Conservation (phyloP, 2,329 filamentous ascomycete genomes). For the Calonectria ilicicola region DNA sequence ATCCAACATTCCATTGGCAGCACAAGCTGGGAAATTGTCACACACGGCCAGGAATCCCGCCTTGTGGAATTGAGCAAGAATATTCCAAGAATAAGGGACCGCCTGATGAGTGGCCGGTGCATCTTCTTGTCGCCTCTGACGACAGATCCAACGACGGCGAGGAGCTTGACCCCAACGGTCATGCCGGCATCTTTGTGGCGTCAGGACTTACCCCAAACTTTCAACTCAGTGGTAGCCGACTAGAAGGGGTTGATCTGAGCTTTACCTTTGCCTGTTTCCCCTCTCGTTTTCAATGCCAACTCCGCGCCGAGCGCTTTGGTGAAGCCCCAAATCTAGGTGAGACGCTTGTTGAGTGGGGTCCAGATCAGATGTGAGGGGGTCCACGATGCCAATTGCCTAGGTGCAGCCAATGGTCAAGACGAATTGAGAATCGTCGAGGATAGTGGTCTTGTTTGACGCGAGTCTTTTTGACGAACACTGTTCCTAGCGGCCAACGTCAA, state of each 20-base stretch:
- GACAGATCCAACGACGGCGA: not conserved
- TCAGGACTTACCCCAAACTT: conserved; percentile 27
- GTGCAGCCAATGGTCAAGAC: conserved; percentile 16
- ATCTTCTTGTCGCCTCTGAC: not conserved
- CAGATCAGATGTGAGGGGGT: conserved; percentile 17
- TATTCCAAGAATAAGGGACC: not conserved
- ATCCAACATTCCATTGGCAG: not conserved
- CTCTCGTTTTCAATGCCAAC: conserved; percentile 20
- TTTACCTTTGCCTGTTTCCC: not conserved
- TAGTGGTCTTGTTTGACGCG: conserved; percentile 14
- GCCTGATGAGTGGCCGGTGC: not conserved
- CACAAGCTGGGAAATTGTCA: not conserved
- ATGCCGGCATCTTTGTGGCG: conserved; percentile 37
- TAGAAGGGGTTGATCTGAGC: conserved; percentile 28
- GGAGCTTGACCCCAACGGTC: not conserved
- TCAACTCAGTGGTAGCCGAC: conserved; percentile 29
- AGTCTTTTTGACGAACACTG: conserved; percentile 21
- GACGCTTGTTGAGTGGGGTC: conserved; percentile 30
- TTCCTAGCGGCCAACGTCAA: conserved; percentile 27
- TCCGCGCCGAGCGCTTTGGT: conserved; percentile 20
- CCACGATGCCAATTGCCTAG: conserved; percentile 1
- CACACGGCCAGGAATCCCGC: not conserved
- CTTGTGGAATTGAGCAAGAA: not conserved
- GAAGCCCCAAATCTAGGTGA: conserved; percentile 22
- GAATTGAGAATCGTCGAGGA: conserved; percentile 23